Evolutionary conservation across 768 basidiomycete species (phyloP), one percentile per base, ranked within the genome.

Genomic region (Russula abietina): DNA sequence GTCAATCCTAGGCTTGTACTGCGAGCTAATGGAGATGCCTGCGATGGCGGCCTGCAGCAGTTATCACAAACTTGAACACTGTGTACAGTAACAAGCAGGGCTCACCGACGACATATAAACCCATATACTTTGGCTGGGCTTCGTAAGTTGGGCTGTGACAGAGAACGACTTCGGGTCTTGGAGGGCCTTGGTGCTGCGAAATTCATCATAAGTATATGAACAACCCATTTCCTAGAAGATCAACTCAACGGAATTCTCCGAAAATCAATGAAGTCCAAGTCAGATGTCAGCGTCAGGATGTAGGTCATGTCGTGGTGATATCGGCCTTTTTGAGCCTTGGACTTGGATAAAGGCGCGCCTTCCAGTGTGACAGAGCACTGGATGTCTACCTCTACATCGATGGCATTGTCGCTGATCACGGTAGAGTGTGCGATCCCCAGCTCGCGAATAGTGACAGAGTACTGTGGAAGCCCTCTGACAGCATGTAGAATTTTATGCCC

Each of bases 281-380:
- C 91, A 1, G 90, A 91, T 0, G 87, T 90, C 43, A 89, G 52
- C 4, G 87, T 86, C 48, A 93, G 73, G n/a, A 93, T 77, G 32
- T 81, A 77, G 0, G 91, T 90, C 79, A 84, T 86, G 64, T 86
- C 83, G 8, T 74, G 72, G 51, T 71, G 72, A n/a, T 79, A 81
- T 2, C 73, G 71, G 68, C 80, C 83, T 68, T 81, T 85, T 45
- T 69, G 67, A 61, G 72, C 77, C 61, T 75, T 80, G 26, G 72
- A 63, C 8, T 67, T 68, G 9, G 68, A 22, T n/a, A 3, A 33
- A 17, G 67, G 59, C 38, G 64, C 51, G 11, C 75, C 71, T 30
- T 77, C 73, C 1, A 72, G 65, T 22, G 70, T 33, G 14, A 89
- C 71, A 7, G 80, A 77, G 69, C 91, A 91, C 59, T 81, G 76